phyloP scores from a whole-genome alignment of 1,284 basidiomycete genomes.

The Microbotryum lychnidis-dioicae region DNA sequence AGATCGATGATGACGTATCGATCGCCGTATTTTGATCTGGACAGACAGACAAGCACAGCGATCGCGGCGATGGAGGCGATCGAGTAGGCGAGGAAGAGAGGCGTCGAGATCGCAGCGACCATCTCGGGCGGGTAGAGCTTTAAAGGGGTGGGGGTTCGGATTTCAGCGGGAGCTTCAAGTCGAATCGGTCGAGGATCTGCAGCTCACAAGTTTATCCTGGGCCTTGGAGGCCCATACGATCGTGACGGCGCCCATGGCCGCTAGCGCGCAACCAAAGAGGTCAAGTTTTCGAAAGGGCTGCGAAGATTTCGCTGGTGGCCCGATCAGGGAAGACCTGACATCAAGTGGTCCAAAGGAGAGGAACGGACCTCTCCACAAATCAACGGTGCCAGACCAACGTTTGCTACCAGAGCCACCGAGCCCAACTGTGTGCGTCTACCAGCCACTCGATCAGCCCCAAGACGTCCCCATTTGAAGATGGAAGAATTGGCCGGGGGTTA shows the following conservation, averaged over 20 bases:
- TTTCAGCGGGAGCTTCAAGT: background rate
- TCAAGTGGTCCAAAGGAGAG: no score
- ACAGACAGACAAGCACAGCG: constrained; percentile 32
- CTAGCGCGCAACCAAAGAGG: constrained; percentile 74
- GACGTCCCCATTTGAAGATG: constrained; percentile 1
- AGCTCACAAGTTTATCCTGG: constrained; percentile 55
- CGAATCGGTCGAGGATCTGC: background rate
- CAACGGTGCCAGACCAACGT: constrained; percentile 86
- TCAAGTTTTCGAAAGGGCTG: constrained; percentile 52
- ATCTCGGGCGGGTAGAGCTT: constrained; percentile 57
- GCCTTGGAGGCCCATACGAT: constrained; percentile 77
- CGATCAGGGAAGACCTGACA: no score
- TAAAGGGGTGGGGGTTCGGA: background rate
- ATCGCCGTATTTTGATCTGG: constrained; percentile 57
- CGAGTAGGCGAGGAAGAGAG: constrained; percentile 66
- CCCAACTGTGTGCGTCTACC: constrained; percentile 49
- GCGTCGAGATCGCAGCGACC: constrained; percentile 58
- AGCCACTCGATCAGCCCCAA: background rate
- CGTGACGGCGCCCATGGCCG: constrained; percentile 75
- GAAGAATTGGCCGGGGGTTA: constrained; percentile 16
- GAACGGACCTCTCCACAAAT: constrained; percentile 50
- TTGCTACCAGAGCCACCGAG: constrained; percentile 65
- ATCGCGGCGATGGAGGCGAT: constrained; percentile 51
- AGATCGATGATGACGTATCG: constrained; percentile 75
- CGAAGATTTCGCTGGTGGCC: background rate